phyloP scores from a whole-genome alignment of 257 asterid species.

The Voacanga thouarsii region DNA sequence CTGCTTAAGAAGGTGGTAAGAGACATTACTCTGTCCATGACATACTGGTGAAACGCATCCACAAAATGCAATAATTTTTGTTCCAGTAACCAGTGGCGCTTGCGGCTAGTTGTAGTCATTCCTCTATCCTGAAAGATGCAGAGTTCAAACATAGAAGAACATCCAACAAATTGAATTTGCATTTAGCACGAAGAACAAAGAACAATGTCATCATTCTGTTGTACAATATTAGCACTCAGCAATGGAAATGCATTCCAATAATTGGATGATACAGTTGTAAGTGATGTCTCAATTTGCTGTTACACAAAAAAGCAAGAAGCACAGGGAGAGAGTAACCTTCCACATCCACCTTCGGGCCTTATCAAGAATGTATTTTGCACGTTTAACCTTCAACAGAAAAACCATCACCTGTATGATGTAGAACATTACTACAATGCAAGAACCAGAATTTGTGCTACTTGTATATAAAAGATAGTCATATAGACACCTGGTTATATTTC shows the following conservation, averaged over 20 bases:
- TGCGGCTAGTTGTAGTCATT: slow-evolving; percentile 49
- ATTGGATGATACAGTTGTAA: not conserved
- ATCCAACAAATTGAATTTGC: not conserved
- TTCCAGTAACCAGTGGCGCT: slow-evolving; percentile 90
- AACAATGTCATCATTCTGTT: not conserved
- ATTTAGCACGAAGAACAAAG: not conserved
- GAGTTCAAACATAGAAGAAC: not conserved
- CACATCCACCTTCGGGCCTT: slow-evolving; percentile 96
- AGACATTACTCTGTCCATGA: slow-evolving; percentile 86
- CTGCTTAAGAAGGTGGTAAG: slow-evolving; percentile 7
- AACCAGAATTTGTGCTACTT: not conserved
- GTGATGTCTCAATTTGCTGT: not conserved
- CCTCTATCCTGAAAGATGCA: slow-evolving; percentile 62
- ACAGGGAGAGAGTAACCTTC: slow-evolving; percentile 56
- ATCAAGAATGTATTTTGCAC: slow-evolving; percentile 93
- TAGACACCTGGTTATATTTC: slow-evolving; percentile 91
- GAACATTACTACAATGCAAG: not conserved
- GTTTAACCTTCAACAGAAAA: slow-evolving; percentile 87
- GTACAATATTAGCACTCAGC: not conserved
- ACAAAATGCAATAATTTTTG: slow-evolving; percentile 94
- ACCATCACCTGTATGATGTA: slow-evolving; percentile 68
- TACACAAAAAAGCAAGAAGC: not conserved
- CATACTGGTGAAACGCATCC: slow-evolving; percentile 97
- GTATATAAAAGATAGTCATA: slow-evolving; percentile 10
- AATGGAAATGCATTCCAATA: not conserved